A percentile compares a stretch with the other conserved stretches of the same genome.
phyloP scores from a whole-genome alignment of 2,329 filamentous ascomycete species.

The Amauroascus niger region DNA sequence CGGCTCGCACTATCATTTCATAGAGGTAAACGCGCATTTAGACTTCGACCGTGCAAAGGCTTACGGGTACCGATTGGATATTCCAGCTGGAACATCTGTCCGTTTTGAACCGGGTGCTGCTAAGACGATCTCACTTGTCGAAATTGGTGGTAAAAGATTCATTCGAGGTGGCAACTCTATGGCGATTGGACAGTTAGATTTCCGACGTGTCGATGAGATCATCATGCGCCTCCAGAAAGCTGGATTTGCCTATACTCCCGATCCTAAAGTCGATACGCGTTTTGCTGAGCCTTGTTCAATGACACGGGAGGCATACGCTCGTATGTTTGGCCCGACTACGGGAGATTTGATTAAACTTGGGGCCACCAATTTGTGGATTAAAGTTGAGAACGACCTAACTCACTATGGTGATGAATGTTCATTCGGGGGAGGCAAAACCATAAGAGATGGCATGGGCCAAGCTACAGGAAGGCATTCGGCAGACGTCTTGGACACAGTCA shows the following conservation, averaged over 20 bases:
- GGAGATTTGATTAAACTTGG: conserved; percentile 78
- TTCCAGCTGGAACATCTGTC: conserved; percentile 81
- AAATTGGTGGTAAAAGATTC: conserved; percentile 69
- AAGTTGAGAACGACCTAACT: conserved; percentile 77
- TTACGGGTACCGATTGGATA: conserved; percentile 80
- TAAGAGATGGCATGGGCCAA: conserved; percentile 93
- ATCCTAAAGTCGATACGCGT: conserved; percentile 49
- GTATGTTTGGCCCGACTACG: conserved; percentile 88
- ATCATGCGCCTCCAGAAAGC: conserved; percentile 56
- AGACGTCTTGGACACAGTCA: conserved; percentile 70
- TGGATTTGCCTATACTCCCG: conserved; percentile 68
- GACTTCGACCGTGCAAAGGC: conserved; percentile 75
- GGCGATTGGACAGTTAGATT: conserved; percentile 62
- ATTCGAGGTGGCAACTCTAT: conserved; percentile 79
- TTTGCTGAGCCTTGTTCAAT: conserved; percentile 57
- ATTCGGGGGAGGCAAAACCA: conserved; percentile 88
- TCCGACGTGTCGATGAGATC: conserved; percentile 55
- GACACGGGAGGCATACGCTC: conserved; percentile 66
- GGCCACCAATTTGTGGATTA: conserved; percentile 78
- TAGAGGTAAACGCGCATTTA: conserved; percentile 85
- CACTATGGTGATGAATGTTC: conserved; percentile 87
- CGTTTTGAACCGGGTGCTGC: conserved; percentile 90
- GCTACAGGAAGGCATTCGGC: conserved; percentile 64
- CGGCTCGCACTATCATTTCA: conserved; percentile 91
- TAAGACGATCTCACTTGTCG: conserved; percentile 80